Conservation (phyloP, 345 rosid genomes). For the Triadica sebifera region DNA sequence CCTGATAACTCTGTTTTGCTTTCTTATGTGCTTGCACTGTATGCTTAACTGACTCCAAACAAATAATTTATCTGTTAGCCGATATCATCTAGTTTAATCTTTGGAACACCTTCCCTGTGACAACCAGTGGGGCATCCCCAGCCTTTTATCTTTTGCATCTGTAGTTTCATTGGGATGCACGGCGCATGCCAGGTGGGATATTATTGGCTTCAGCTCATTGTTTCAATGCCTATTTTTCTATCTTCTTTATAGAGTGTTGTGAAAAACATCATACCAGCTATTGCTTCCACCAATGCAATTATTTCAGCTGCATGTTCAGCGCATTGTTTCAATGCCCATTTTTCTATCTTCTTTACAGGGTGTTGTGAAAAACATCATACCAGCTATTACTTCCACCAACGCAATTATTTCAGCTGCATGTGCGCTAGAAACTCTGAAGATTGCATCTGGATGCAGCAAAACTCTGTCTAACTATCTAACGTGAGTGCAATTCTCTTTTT, state of each 20-base stretch:
- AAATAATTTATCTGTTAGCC: too few relatives aligned
- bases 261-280: constrained; percentile 95
- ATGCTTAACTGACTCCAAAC: neutral
- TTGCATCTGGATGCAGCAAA: constrained; percentile 95
- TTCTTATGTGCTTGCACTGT: too few relatives aligned
- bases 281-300: constrained; percentile 97
- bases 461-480: constrained; percentile 79
- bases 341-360: constrained; percentile 47
- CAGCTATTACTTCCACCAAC: constrained; percentile 98
- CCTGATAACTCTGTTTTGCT: too few relatives aligned
- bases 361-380: constrained; percentile 94
- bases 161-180: neutral
- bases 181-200: too few relatives aligned
- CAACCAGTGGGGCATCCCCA: too few relatives aligned
- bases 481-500: constrained; percentile 37
- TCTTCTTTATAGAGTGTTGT: constrained; percentile 68
- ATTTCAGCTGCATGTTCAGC: constrained; percentile 93
- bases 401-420: constrained; percentile 94
- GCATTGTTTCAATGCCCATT: constrained; percentile 7
- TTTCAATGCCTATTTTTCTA: neutral
- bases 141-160: too few relatives aligned
- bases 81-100: neutral
- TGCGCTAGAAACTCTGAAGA: constrained; percentile 89
- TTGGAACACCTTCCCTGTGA: neutral
- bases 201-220: neutral